Base-by-base conservation (phyloP, 805 yeast genomes). In the Schwanniomyces yamadae region DNA sequence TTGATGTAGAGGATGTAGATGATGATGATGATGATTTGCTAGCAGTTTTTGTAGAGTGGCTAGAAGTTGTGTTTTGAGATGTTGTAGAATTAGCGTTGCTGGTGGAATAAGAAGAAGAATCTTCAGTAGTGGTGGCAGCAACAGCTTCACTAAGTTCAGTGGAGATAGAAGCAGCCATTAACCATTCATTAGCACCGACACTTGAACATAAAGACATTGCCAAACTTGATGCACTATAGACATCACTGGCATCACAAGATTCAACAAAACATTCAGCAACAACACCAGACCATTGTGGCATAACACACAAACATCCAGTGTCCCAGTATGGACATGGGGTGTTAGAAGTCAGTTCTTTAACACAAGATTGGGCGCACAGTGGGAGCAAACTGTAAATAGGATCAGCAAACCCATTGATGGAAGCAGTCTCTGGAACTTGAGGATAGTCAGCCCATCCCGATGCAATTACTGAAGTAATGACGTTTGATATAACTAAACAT, bases 291-390 rank as follows among this genome's bases (percentile, higher is more conserved):
- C 71, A 70, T 41, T 61, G 67, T 11, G 73, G 69, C 72, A 71
- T 68, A 20, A 69, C 71, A 48, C 76, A 71, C 32, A 71, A 58
- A 42, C 77, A 71, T 6, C 77, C 77, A 19, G 75, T 67, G 45
- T 71, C 77, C 75, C 75, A 71, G 50, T 71, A 69, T 30, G 77
- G 77, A 44, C 77, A 71, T 15, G 76, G 76, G 5, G 77, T 72
- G 34, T 62, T 68, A 23, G 57, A 52, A 9, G 66, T 59, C 18
- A 57, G 48, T 21, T 54, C 50, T 32, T 63, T 50, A 12, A 65
- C 73, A 52, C 77, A 71, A 4, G 53, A 43, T 35, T 53, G 40
- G 24, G 77, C 77, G 52, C 77, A 72, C 2, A 47, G 31, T 19
- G 77, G 77, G 19, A 71, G 50, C 5, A 44, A 36, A 18, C 44